Conservation (phyloP, 1,139 yeast genomes). For the Suhomyces maxii region DNA sequence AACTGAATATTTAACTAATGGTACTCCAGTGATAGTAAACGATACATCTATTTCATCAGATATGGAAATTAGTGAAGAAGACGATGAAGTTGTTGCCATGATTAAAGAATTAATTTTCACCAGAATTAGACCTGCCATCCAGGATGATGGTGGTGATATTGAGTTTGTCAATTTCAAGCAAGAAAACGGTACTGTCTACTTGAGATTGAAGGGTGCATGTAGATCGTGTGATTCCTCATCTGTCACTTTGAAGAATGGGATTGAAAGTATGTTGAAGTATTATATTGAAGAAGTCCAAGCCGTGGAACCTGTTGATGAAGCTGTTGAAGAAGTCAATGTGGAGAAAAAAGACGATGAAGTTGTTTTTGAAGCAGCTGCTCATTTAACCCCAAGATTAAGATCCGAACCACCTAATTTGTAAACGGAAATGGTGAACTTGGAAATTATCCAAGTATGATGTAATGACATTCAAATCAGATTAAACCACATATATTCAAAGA, state of each 20-base stretch:
- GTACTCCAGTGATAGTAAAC: slow-evolving; percentile 55
- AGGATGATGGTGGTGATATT: slow-evolving; percentile 84
- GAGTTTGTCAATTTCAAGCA: slow-evolving; percentile 68
- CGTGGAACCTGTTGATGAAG: slow-evolving; percentile 60
- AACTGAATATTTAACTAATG: slow-evolving; percentile 81
- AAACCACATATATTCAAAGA: no score
- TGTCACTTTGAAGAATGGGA: slow-evolving; percentile 75
- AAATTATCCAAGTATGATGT: no score
- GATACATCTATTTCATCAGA: slow-evolving; percentile 30
- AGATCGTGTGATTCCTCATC: slow-evolving; percentile 76
- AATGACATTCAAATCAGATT: no score
- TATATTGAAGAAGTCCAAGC: slow-evolving; percentile 75
- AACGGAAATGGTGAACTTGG: slow-evolving; percentile 8
- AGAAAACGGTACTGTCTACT: slow-evolving; percentile 62
- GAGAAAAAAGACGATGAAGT: slow-evolving; percentile 22
- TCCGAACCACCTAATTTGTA: slow-evolving; percentile 43
- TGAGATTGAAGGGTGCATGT: slow-evolving; percentile 75
- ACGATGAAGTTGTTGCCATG: slow-evolving; percentile 80
- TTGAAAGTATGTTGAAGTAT: slow-evolving; percentile 77
- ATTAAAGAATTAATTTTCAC: slow-evolving; percentile 92
- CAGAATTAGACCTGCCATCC: slow-evolving; percentile 91
- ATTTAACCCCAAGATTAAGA: slow-evolving; percentile 32
- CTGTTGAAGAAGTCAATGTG: slow-evolving; percentile 41
- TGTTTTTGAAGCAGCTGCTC: slow-evolving; percentile 20
- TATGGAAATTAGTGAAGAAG: slow-evolving; percentile 55